Base-by-base conservation (phyloP, 2,329 filamentous ascomycete genomes). In the Grosmannia clavigera region DNA sequence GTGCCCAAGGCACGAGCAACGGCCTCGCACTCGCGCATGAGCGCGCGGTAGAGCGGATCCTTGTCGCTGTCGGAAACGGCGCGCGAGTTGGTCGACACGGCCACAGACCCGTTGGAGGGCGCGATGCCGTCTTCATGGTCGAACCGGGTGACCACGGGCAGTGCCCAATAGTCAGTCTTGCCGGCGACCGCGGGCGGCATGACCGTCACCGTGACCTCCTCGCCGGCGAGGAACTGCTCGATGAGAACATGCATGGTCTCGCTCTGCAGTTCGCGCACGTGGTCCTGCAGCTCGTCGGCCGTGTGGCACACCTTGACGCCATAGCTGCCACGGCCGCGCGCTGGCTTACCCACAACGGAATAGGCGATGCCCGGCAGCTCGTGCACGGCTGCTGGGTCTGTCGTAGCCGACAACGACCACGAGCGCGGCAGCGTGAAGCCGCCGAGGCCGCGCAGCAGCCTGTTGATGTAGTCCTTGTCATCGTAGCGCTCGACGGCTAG, bases 201-300 rank as follows among this genome's bases (percentile, higher is more conserved):
- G 0, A 81, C 73, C 0, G 77, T 80, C 2, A 81, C 70, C 0
- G 78, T 81, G 0, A 69, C 77, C 64, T 81, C 78, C 61, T 78
- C 72, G 1, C 77, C 76, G 0, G 67, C 60, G 0, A 81, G 70
- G 60, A 72, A 80, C 61, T 81, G 72, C 61, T 81, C 77, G 0
- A 80, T 43, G 62, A 81, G 74, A 16, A 77, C 69, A 1, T 65
- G 61, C 0, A 70, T 67, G 0, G 70, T 72, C 56, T 76, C 72
- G 1, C 66, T 46, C 2, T 75, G 67, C 0, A 81, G 67, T 0
- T 33, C 38, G 1, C 63, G 46, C 0, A 72, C 63, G 63, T 80
- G 76, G 0, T 61, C 29, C 0, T 56, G 25, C 2, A 78, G 64
- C 4, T 73, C 70, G 1, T 63, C 25, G 3, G 62, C n/a, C 5